Evolutionary conservation across 139 green algal genomes (phyloP), one percentile per base, ranked within the genome.

Genomic region (Tetradesmus lagerheimii): DNA sequence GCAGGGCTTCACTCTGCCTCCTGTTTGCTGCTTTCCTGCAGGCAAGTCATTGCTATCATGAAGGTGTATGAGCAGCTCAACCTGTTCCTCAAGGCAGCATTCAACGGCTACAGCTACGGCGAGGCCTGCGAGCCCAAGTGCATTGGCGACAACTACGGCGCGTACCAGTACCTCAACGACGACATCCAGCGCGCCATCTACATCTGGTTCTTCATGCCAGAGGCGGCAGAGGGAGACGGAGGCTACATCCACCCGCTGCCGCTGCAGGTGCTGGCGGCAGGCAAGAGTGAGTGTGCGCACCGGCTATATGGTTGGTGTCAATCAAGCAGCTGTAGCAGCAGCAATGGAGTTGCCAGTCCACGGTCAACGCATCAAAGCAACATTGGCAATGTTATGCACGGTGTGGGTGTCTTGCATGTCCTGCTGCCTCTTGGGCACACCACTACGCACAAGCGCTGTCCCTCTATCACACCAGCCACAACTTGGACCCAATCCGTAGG

Each of bases 191-290:
- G 87, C 15, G 87, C 57, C 35, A 47, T 91, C 38, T 91, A 86
- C 29, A 27, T 91, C 20, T 91, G 87, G 87, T 91, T 91, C 79
- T 85, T 91, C 37, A 78, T 85, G 57, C 78, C 87, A 41, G 37
- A 74, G 11, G 8, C 39, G 6, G 45, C 45, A 37, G 53, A 81
- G 27, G 76, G 76, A 31, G 87, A 90, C 74, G 87, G 87, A 2
- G 78, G 78, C 29, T 90, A 86, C 77, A 62, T 86, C 27, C 87
- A 86, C 37, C 87, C 87, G 27, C 57, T 90, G 57, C 87, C 87
- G 5, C 78, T 90, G 53, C 87, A 90, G 77, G 50, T 89, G 4
- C 35, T 82, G 71, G 75, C 81, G 11, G 74, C 85, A 45, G 67
- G 75, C 4, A 11, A 38, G 47, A 67, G 85, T 89, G 74, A 6